Evolutionary conservation across 164 flowering plant species (phyloP).

Genomic region (Buxus sempervirens): DNA sequence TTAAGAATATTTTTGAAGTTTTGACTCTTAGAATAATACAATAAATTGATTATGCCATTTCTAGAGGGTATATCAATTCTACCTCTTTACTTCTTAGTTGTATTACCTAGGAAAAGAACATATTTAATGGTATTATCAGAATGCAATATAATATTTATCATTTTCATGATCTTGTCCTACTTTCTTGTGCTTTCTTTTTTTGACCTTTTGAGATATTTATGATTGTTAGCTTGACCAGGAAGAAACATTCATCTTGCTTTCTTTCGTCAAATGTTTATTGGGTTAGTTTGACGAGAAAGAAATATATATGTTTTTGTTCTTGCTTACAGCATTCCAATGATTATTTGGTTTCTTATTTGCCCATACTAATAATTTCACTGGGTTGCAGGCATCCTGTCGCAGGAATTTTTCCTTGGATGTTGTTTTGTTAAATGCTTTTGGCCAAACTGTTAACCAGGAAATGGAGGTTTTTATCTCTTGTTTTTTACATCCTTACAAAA

Average conservation of each 20-base stretch:
- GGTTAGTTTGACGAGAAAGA: background rate
- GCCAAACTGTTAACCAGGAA: conserved; percentile 51
- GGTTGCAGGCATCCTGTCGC: conserved; percentile 77
- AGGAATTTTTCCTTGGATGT: conserved; percentile 73
- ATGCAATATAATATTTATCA: too few species aligned
- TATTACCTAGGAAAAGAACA: background rate
- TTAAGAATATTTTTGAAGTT: too few species aligned
- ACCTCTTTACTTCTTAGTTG: too few species aligned
- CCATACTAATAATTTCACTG: conserved; percentile 1
- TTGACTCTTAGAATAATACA: too few species aligned
- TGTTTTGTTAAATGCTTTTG: conserved; percentile 56
- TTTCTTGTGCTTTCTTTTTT: background rate
- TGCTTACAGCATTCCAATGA: background rate
- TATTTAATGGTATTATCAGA: background rate
- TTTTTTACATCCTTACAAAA: conserved; percentile 2
- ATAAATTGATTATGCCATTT: too few species aligned
- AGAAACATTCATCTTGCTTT: too few species aligned
- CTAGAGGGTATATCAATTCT: too few species aligned
- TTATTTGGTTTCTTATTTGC: background rate
- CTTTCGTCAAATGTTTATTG: too few species aligned
- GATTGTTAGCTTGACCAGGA: too few species aligned
- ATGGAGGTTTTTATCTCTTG: conserved; percentile 49
- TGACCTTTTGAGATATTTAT: background rate
- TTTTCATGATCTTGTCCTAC: too few species aligned
- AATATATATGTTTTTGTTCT: background rate